These are phyloP conservation scores for Ophiostoma ulmi DNA, from an alignment of 2,329 filamentous ascomycete genomes.

Conservation along the genomic window DNA sequence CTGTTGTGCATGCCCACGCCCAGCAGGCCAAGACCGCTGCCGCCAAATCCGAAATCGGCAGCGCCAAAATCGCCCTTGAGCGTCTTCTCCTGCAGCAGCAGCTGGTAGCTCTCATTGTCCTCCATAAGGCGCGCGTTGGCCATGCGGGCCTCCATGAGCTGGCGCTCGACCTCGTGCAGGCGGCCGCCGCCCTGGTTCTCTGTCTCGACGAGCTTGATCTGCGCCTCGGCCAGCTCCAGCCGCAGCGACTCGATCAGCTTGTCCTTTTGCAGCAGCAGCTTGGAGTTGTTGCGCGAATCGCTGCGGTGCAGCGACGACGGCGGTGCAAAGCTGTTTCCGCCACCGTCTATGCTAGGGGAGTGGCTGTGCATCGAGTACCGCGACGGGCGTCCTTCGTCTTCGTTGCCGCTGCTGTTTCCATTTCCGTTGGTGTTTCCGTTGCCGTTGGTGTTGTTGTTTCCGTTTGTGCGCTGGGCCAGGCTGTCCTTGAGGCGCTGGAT, in stretches of 20 bases:
- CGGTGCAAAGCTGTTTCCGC: slow-evolving; percentile 71
- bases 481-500: slow-evolving; percentile 91
- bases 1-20: neutral
- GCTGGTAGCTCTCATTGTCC: slow-evolving; percentile 96
- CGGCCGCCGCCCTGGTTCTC: slow-evolving; percentile 88
- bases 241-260: slow-evolving; percentile 89
- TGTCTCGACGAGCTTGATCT: slow-evolving; percentile 91
- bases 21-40: slow-evolving; percentile 29
- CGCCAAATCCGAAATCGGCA: slow-evolving; percentile 70
- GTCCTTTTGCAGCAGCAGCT: slow-evolving; percentile 89
- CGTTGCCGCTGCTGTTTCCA: slow-evolving; percentile 28
- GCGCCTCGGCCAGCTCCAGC: slow-evolving; percentile 86
- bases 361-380: slow-evolving; percentile 48
- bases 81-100: slow-evolving; percentile 89
- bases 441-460: neutral
- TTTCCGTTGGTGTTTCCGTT: neutral
- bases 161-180: slow-evolving; percentile 82
- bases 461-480: slow-evolving; percentile 60
- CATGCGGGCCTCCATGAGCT: slow-evolving; percentile 88
- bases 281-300: slow-evolving; percentile 84
- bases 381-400: slow-evolving; percentile 54
- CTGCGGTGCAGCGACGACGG: slow-evolving; percentile 78
- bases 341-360: slow-evolving; percentile 65
- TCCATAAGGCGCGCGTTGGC: slow-evolving; percentile 95
- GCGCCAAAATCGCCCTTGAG: slow-evolving; percentile 88